Evolutionary conservation across 2,329 filamentous ascomycete species (phyloP).

Genomic region (Ophiostoma fasciatum): DNA sequence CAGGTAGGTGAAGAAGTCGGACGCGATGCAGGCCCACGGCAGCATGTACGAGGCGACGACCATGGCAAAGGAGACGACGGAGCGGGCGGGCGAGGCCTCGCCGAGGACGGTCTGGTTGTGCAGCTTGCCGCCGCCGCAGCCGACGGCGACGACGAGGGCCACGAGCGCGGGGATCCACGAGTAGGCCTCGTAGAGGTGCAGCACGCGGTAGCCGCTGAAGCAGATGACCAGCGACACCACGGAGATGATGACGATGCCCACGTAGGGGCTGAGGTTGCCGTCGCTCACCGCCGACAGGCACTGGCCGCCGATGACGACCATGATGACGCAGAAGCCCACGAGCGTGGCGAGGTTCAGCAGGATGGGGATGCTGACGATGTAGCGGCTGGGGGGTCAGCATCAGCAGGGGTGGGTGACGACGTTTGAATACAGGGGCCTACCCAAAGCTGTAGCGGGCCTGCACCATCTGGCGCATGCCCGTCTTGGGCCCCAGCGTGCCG

Average conservation of each 20-base stretch:
- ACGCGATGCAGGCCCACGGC: slow-evolving; percentile 43
- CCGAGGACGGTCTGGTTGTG: slow-evolving; percentile 15
- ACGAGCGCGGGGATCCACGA: slow-evolving; percentile 12
- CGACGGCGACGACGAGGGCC: slow-evolving; percentile 10
- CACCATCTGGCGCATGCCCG: slow-evolving; percentile 51
- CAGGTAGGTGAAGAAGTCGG: slow-evolving; percentile 47
- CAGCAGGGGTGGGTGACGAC: background rate
- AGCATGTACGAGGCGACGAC: slow-evolving; percentile 49
- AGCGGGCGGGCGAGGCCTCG: slow-evolving; percentile 14
- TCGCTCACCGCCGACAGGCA: slow-evolving; percentile 38
- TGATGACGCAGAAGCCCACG: slow-evolving; percentile 48
- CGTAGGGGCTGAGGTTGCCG: slow-evolving; percentile 32
- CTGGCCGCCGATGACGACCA: slow-evolving; percentile 45
- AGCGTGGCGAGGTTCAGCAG: slow-evolving; percentile 48
- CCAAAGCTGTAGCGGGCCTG: slow-evolving; percentile 50
- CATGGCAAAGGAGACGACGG: slow-evolving; percentile 38
- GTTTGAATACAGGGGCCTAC: slow-evolving; percentile 17
- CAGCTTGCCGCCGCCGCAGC: slow-evolving; percentile 9
- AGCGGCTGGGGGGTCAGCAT: slow-evolving; percentile 23
- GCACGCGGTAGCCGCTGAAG: slow-evolving; percentile 11
- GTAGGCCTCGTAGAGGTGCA: slow-evolving; percentile 12
- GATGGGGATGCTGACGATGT: slow-evolving; percentile 43
- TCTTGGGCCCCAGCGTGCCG: slow-evolving; percentile 42
- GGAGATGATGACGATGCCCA: slow-evolving; percentile 43
- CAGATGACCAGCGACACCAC: slow-evolving; percentile 10